A percentile compares a stretch with the other conserved stretches of the same genome.
phyloP scores from a whole-genome alignment of 768 basidiomycete genomes.

The Panellus pusillus region DNA sequence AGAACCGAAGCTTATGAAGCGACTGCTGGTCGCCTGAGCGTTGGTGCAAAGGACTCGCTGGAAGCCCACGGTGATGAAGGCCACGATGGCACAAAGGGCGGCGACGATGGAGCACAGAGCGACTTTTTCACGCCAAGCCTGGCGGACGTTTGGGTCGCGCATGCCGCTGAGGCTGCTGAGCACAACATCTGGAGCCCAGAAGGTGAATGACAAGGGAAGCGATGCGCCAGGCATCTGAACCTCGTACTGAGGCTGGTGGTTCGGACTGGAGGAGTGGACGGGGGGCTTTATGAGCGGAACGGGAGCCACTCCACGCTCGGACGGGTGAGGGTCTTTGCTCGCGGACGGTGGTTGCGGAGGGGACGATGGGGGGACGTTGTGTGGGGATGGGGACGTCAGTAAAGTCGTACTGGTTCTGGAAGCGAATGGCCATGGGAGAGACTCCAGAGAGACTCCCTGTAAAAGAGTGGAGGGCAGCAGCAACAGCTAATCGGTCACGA shows the following conservation, averaged over 20 bases:
- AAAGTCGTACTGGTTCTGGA: conserved; percentile 50
- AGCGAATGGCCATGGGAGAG: conserved; percentile 52
- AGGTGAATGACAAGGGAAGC: conserved; percentile 80
- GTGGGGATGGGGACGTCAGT: conserved; percentile 73
- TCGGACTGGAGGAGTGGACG: conserved; percentile 35
- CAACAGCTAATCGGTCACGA: too few species aligned
- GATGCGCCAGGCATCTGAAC: conserved; percentile 72
- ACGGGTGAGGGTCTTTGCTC: conserved; percentile 94
- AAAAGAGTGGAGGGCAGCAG: too few species aligned
- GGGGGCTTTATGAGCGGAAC: conserved; percentile 92
- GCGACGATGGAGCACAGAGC: conserved; percentile 86
- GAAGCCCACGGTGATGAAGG: conserved; percentile 92
- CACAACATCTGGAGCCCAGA: conserved; percentile 85
- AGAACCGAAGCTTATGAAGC: conserved; percentile 58
- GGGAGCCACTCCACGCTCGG: conserved; percentile 95
- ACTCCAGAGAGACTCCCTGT: too few species aligned
- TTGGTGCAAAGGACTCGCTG: conserved; percentile 89
- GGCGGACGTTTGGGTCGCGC: conserved; percentile 71
- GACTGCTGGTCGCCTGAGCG: conserved; percentile 40
- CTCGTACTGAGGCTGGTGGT: conserved; percentile 41
- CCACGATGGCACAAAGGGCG: conserved; percentile 74
- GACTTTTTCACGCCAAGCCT: conserved; percentile 98
- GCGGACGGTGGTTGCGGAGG: conserved; percentile 65
- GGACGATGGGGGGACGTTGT: conserved; percentile 47
- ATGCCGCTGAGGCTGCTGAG: conserved; percentile 76